Percentiles rank a stretch among this genome's conserved stretches.
Conservation (phyloP, 495 filamentous ascomycete genomes). For the Aspergillus mulundensis region DNA sequence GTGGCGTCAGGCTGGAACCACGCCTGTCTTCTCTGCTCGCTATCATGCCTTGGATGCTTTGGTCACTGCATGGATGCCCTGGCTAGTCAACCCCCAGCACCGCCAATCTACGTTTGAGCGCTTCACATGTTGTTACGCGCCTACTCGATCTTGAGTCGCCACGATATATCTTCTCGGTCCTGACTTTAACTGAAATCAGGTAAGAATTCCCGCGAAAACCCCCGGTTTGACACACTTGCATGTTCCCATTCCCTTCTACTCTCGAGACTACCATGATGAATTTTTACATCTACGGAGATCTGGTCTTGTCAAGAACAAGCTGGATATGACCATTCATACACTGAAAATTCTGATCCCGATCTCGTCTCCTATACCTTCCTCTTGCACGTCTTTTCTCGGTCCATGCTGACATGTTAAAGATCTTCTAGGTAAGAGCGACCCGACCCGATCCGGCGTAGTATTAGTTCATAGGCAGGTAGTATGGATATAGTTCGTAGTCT, state of each 20-base stretch:
- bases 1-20: too few relatives aligned
- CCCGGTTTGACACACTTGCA: not conserved
- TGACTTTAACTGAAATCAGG: not conserved
- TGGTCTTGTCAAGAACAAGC: conserved; percentile 23
- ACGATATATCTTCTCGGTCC: not conserved
- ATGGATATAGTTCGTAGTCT: not conserved
- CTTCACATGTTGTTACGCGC: too few relatives aligned
- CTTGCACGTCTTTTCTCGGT: not conserved
- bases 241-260: conserved; percentile 7
- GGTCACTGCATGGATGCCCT: too few relatives aligned
- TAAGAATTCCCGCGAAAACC: not conserved
- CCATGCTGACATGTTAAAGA: not conserved
- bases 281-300: conserved; percentile 35
- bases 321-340: conserved; percentile 44
- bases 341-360: conserved; percentile 46
- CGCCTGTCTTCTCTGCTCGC: too few relatives aligned
- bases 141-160: too few relatives aligned
- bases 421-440: not conserved
- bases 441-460: not conserved
- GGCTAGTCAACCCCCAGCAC: too few relatives aligned
- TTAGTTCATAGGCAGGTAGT: not conserved
- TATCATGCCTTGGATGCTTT: too few relatives aligned
- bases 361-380: not conserved
- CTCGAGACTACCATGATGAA: conserved; percentile 30
- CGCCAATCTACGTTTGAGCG: too few relatives aligned